phyloP scores from a whole-genome alignment of 139 green algal species.

The Raphidocelis subcapitata region DNA sequence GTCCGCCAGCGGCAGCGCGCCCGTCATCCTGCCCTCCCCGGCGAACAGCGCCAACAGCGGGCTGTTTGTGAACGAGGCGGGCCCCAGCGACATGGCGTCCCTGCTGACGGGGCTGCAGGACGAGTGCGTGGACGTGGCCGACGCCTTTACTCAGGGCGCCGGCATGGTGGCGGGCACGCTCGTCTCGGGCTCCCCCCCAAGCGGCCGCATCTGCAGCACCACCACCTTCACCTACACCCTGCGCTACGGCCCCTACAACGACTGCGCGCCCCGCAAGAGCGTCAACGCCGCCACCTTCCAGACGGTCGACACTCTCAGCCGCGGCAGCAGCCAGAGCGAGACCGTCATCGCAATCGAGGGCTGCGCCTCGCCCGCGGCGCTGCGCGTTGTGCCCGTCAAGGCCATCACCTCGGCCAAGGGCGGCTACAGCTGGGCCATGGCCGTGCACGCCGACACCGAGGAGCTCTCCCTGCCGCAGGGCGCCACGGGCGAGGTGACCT shows the following conservation, averaged over 20 bases:
- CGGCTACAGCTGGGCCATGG: constrained; percentile 16
- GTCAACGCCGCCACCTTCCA: constrained; percentile 18
- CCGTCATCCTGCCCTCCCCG: too few relatives aligned
- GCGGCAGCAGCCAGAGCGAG: background rate
- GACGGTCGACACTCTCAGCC: constrained; percentile 6
- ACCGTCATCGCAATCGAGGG: background rate
- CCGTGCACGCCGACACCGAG: background rate
- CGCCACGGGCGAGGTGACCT: background rate
- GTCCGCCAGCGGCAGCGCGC: too few relatives aligned
- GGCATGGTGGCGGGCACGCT: constrained; percentile 1
- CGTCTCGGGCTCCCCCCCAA: constrained; percentile 5
- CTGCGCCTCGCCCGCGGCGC: background rate
- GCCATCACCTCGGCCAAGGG: constrained; percentile 9
- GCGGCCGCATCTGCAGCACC: constrained; percentile 15
- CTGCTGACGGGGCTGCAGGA: constrained; percentile 18
- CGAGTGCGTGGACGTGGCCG: constrained; percentile 21
- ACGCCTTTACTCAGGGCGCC: constrained; percentile 7
- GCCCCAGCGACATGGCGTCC: too few relatives aligned
- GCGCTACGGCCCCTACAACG: constrained; percentile 16
- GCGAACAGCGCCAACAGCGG: too few relatives aligned
- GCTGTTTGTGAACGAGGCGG: too few relatives aligned
- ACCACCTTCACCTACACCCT: constrained; percentile 30
- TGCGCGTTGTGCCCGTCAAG: too few relatives aligned
- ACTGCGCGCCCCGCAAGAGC: constrained; percentile 3
- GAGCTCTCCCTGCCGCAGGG: background rate